Conservation (phyloP, 305 asterid genomes). For the Fraxinus latifolia region DNA sequence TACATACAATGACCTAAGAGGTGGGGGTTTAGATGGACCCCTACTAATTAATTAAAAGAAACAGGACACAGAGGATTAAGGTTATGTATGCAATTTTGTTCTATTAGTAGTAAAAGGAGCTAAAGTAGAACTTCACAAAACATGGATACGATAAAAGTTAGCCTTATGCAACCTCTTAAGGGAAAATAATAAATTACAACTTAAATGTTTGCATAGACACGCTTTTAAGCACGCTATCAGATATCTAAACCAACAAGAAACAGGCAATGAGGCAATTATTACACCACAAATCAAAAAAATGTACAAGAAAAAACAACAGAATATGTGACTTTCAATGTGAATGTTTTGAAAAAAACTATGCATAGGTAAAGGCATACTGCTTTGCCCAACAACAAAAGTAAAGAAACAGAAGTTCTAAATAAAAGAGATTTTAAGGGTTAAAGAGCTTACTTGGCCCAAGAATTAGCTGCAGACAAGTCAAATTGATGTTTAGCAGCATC, state of each 20-base stretch:
- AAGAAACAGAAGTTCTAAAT: conserved; percentile 5
- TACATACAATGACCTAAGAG: neutral
- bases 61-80: neutral
- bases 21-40: neutral
- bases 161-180: neutral
- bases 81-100: neutral
- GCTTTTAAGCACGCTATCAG: neutral
- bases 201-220: neutral
- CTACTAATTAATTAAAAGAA: neutral
- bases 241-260: neutral
- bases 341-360: neutral
- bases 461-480: conserved; percentile 55
- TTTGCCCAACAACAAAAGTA: conserved; percentile 10
- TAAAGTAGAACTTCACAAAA: neutral
- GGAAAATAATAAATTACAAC: neutral
- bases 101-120: neutral
- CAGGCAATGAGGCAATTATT: neutral
- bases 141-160: neutral
- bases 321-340: neutral
- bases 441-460: conserved; percentile 72
- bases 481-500: conserved; percentile 55
- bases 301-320: neutral
- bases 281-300: neutral
- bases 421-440: conserved; percentile 13
- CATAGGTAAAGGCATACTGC: neutral